Conservation (phyloP, 805 yeast genomes). For the Saccharomycopsis fermentans region DNA sequence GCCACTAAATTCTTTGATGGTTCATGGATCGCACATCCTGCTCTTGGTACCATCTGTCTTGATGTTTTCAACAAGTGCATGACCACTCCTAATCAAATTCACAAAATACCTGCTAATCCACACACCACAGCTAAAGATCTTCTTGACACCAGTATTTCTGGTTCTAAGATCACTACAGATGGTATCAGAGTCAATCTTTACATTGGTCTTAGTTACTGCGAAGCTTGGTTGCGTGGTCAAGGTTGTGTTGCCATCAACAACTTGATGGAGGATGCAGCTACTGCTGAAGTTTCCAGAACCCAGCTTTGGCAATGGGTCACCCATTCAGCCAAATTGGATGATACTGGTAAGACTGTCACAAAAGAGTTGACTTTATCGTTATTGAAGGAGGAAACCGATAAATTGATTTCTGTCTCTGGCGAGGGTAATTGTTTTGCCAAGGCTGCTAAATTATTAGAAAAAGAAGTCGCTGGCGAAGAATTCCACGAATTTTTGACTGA, state of each 20-base stretch:
- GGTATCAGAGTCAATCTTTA: slow-evolving; percentile 66
- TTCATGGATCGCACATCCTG: slow-evolving; percentile 87
- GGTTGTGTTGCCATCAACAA: slow-evolving; percentile 83
- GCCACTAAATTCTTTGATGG: slow-evolving; percentile 77
- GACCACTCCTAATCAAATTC: slow-evolving; percentile 77
- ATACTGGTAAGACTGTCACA: slow-evolving; percentile 48
- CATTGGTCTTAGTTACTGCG: slow-evolving; percentile 73
- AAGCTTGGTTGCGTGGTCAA: slow-evolving; percentile 75
- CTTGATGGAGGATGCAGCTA: slow-evolving; percentile 85
- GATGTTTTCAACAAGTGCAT: slow-evolving; percentile 62
- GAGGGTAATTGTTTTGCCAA: slow-evolving; percentile 56
- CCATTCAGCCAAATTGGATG: slow-evolving; percentile 46
- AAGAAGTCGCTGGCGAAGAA: slow-evolving; percentile 62
- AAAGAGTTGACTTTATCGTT: slow-evolving; percentile 47
- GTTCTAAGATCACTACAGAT: slow-evolving; percentile 53
- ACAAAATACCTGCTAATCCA: slow-evolving; percentile 24
- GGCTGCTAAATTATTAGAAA: slow-evolving; percentile 63
- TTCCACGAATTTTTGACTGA: slow-evolving; percentile 73
- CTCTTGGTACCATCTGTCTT: slow-evolving; percentile 63
- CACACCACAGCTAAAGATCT: slow-evolving; percentile 47
- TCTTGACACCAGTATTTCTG: slow-evolving; percentile 52
- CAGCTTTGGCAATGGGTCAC: slow-evolving; percentile 80
- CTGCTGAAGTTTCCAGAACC: slow-evolving; percentile 79
- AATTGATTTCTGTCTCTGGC: slow-evolving; percentile 38
- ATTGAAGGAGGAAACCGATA: slow-evolving; percentile 51